These are phyloP conservation scores for Panaeolus papilionaceus DNA, from an alignment of 768 basidiomycete genomes.

Conservation along the genomic window DNA sequence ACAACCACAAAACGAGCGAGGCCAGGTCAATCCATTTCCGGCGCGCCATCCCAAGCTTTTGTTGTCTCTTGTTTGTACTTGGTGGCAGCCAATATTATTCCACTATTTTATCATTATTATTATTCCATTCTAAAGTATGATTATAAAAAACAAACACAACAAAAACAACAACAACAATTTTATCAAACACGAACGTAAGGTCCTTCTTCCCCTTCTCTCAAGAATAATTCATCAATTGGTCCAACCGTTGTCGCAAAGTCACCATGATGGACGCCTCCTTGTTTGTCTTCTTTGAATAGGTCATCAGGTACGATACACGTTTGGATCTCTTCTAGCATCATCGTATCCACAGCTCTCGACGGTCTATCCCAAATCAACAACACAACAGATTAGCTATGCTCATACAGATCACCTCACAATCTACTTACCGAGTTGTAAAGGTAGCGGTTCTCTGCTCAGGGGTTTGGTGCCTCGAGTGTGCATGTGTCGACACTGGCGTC, in stretches of 20 bases:
- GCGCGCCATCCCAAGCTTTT: conserved; percentile 28
- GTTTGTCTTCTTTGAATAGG: conserved; percentile 28
- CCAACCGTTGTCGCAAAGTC: conserved; percentile 9
- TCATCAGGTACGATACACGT: conserved; percentile 38
- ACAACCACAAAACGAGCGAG: conserved; percentile 23
- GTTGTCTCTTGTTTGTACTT: conserved; percentile 41
- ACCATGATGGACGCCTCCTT: not conserved
- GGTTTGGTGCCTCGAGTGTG: conserved; percentile 10
- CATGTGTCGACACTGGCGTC: conserved; percentile 27
- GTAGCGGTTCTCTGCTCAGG: not conserved
- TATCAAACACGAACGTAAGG: conserved; percentile 12
- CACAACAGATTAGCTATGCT: not conserved
- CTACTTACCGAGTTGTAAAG: not conserved
- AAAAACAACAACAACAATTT: not conserved
- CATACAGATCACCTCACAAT: not conserved
- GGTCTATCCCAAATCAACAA: not conserved
- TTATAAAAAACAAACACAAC: no score
- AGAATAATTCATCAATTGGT: conserved; percentile 11
- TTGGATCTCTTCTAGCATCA: conserved; percentile 32
- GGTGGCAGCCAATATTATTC: conserved; percentile 25
- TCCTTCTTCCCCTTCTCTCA: not conserved
- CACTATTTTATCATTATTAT: conserved; percentile 5
- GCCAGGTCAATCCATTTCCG: conserved; percentile 20
- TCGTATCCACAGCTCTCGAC: not conserved
- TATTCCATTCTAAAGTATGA: not conserved